phyloP scores from a whole-genome alignment of 305 asterid genomes.

The Withania somnifera region DNA sequence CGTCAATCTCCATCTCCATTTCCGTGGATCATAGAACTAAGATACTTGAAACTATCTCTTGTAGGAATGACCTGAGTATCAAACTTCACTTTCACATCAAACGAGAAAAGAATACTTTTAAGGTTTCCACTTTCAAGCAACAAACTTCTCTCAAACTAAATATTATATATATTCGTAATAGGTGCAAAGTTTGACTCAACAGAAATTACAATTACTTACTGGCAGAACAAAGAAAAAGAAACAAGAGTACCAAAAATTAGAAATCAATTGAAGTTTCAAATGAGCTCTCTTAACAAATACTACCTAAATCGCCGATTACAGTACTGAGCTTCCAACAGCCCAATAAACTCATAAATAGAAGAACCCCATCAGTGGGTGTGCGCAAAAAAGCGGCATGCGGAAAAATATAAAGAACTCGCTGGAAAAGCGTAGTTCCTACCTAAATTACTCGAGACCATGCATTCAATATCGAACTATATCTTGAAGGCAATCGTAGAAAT shows the following conservation, averaged over 20 bases:
- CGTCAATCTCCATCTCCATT: no score
- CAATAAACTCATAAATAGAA: neutral
- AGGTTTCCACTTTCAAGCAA: neutral
- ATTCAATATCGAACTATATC: slow-evolving; percentile 53
- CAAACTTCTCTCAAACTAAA: neutral
- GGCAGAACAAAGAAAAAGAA: neutral
- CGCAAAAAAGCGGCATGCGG: neutral
- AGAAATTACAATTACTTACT: neutral
- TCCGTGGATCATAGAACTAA: no score
- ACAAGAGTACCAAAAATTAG: neutral
- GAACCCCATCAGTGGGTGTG: neutral
- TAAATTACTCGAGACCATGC: neutral
- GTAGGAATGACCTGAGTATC: no score
- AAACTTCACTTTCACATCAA: no score
- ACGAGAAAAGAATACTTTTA: neutral
- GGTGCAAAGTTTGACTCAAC: neutral
- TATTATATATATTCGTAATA: neutral
- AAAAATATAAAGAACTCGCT: neutral
- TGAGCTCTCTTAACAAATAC: neutral
- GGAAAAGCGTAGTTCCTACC: neutral
- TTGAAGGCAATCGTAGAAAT: slow-evolving; percentile 78
- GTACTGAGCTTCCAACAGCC: neutral
- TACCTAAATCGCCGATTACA: neutral
- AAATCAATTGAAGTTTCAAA: neutral
- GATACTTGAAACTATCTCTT: no score